A percentile compares a stretch with the other conserved stretches of the same genome.
These are phyloP conservation scores for Hypomontagnella submonticulosa DNA, from an alignment of 495 filamentous ascomycete species.

Conservation along the genomic window DNA sequence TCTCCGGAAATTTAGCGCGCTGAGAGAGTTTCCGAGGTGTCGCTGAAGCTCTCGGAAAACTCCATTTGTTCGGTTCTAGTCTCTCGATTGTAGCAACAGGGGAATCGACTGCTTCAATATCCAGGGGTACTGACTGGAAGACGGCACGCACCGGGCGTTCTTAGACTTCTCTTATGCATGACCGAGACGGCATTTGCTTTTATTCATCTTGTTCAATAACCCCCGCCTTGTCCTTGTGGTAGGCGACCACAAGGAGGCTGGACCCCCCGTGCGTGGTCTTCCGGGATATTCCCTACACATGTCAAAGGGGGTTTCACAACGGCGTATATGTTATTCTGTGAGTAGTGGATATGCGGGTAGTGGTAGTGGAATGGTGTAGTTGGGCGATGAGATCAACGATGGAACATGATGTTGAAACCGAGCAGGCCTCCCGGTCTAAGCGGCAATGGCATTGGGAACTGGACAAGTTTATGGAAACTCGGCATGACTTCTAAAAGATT, in stretches of 20 bases:
- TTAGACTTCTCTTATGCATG: conserved; percentile 63
- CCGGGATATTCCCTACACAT: conserved; percentile 47
- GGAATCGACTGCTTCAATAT: conserved; percentile 28
- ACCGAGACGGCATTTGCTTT: conserved; percentile 54
- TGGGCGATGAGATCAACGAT: conserved; percentile 33
- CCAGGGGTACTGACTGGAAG: conserved; percentile 35
- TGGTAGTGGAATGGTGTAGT: conserved; percentile 29
- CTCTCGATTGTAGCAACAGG: conserved; percentile 36
- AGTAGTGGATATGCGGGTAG: conserved; percentile 34
- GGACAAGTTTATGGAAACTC: conserved; percentile 46
- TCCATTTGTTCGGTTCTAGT: conserved; percentile 20
- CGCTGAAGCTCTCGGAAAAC: conserved; percentile 20
- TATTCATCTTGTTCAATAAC: conserved; percentile 52
- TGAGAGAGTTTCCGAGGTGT: conserved; percentile 37
- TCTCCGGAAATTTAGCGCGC: conserved; percentile 34
- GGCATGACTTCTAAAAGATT: conserved; percentile 51
- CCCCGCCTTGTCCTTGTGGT: conserved; percentile 55
- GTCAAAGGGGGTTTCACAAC: conserved; percentile 49
- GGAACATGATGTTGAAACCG: conserved; percentile 45
- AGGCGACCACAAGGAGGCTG: conserved; percentile 52
- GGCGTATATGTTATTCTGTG: conserved; percentile 55
- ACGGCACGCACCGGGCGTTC: conserved; percentile 47
- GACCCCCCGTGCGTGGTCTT: conserved; percentile 48
- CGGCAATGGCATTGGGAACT: conserved; percentile 44
- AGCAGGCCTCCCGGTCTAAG: conserved; percentile 36